phyloP scores from a whole-genome alignment of 495 filamentous ascomycete genomes.

The Aspergillus steynii region DNA sequence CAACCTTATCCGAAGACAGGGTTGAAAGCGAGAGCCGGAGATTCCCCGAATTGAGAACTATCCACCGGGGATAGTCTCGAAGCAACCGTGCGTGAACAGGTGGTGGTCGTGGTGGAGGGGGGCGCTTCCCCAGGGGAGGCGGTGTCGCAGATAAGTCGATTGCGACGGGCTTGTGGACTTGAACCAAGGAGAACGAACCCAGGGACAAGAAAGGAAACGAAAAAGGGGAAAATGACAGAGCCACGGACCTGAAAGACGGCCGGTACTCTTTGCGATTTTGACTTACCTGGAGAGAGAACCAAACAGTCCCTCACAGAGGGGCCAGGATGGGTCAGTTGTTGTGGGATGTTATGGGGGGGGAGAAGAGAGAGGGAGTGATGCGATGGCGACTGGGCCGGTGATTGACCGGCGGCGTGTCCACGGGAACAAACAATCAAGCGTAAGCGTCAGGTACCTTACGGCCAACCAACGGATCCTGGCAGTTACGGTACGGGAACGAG shows the following conservation, averaged over 20 bases:
- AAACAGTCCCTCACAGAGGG: conserved; percentile 28
- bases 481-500: neutral
- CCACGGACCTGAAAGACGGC: neutral
- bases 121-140: conserved; percentile 33
- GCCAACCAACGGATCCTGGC: no score
- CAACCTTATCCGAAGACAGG: conserved; percentile 1
- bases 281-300: conserved; percentile 21
- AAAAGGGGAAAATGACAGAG: conserved; percentile 9
- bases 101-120: conserved; percentile 22
- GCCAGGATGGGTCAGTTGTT: conserved; percentile 10
- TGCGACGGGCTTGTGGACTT: conserved; percentile 16
- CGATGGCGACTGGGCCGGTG: neutral
- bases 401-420: conserved; percentile 19
- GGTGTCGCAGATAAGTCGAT: conserved; percentile 39
- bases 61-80: conserved; percentile 10
- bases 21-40: conserved; percentile 2
- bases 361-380: conserved; percentile 3
- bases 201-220: conserved; percentile 15
- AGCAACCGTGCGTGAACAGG: conserved; percentile 27
- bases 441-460: neutral
- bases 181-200: conserved; percentile 3
- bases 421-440: conserved; percentile 16
- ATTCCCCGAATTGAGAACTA: conserved; percentile 1
- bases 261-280: conserved; percentile 7
- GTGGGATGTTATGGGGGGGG: conserved; percentile 15